These are phyloP conservation scores for Astrephomene gubernaculifera DNA, from an alignment of 139 green algal genomes.

Conservation along the genomic window DNA sequence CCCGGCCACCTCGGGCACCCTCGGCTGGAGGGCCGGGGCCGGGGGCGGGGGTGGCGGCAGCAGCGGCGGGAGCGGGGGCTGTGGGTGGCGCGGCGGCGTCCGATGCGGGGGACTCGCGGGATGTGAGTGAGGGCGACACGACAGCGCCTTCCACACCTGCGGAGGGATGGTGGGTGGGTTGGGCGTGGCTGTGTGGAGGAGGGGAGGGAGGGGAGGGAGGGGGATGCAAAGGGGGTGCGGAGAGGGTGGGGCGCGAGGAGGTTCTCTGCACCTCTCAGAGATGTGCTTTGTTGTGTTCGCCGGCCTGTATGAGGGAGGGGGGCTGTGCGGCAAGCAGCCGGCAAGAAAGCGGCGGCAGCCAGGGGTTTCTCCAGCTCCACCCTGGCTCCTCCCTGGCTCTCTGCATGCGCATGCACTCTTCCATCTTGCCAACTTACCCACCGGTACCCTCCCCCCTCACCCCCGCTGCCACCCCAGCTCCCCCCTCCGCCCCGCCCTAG, in stretches of 20 bases:
- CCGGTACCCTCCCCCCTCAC: not conserved
- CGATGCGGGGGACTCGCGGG: slow-evolving; percentile 2
- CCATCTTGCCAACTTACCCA: not conserved
- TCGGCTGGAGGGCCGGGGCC: not conserved
- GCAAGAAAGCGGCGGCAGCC: too few species aligned
- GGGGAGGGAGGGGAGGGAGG: not conserved
- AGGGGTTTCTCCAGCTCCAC: too few species aligned
- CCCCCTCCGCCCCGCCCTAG: not conserved
- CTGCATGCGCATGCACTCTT: too few species aligned
- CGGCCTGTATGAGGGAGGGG: too few species aligned
- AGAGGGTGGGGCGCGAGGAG: not conserved
- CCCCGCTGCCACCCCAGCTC: not conserved
- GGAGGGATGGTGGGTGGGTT: not conserved
- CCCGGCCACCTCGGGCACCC: not conserved
- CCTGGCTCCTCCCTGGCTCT: too few species aligned
- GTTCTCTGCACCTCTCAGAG: too few species aligned
- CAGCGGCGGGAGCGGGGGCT: not conserved
- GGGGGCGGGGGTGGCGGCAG: not conserved
- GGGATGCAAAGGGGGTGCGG: not conserved
- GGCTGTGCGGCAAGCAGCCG: too few species aligned
- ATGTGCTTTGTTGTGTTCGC: too few species aligned
- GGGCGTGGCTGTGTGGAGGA: not conserved
- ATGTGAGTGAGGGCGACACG: slow-evolving; percentile 19
- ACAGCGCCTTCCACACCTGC: not conserved
- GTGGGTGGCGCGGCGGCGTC: not conserved